Percentiles rank a stretch among this genome's conserved stretches.
Conservation (phyloP, 2,329 filamentous ascomycete species). For the Helicocarpus griseus region DNA sequence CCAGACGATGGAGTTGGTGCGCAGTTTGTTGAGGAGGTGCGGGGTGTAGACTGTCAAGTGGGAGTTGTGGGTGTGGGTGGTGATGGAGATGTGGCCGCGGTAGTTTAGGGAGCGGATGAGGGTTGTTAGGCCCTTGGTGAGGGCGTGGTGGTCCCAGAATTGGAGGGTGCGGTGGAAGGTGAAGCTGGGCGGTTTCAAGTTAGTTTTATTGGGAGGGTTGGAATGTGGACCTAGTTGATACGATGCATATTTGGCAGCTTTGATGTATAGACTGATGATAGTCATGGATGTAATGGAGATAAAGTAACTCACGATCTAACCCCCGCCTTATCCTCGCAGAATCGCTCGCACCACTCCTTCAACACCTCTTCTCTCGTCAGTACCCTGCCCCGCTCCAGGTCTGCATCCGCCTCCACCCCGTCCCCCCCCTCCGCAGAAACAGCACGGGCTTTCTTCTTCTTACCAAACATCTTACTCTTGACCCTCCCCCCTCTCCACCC, state of each 20-base stretch:
- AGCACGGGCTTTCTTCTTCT: conserved; percentile 2
- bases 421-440: neutral
- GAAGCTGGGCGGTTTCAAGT: conserved; percentile 25
- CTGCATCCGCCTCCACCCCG: neutral
- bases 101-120: conserved; percentile 32
- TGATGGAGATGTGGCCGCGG: conserved; percentile 23
- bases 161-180: conserved; percentile 19
- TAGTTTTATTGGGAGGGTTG: neutral
- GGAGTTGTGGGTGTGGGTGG: conserved; percentile 16
- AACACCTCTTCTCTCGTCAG: conserved; percentile 14
- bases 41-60: conserved; percentile 29
- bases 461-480: conserved; percentile 8
- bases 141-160: conserved; percentile 14
- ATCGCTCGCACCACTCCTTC: conserved; percentile 27
- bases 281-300: neutral
- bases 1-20: conserved; percentile 26
- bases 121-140: conserved; percentile 22
- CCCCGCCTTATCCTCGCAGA: conserved; percentile 24
- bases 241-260: neutral
- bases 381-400: conserved; percentile 11
- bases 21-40: conserved; percentile 28
- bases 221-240: neutral
- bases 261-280: neutral
- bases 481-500: conserved; percentile 20
- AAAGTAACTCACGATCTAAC: conserved; percentile 27